phyloP scores from a whole-genome alignment of 2,329 filamentous ascomycete species.

The Phialophora verrucosa region DNA sequence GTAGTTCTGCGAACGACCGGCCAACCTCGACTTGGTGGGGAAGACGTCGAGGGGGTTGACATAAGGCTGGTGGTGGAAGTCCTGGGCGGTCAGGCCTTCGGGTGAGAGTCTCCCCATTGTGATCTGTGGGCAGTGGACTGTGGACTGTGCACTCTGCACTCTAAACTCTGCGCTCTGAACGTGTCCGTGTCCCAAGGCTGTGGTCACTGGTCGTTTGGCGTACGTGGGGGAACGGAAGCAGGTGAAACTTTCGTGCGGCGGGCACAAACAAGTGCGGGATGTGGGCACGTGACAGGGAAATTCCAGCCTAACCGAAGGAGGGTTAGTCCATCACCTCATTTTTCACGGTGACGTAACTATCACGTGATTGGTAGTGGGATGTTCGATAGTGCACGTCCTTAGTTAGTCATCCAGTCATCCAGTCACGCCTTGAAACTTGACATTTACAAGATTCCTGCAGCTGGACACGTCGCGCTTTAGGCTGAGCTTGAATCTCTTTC shows the following conservation, averaged over 20 bases:
- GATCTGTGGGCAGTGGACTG: neutral
- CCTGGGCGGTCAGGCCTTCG: conserved; percentile 32
- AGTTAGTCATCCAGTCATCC: too few relatives aligned
- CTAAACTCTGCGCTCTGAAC: neutral
- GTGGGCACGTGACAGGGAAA: neutral
- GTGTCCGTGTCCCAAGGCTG: conserved; percentile 19
- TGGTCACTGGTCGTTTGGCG: neutral
- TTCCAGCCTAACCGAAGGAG: too few relatives aligned
- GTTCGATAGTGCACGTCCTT: too few relatives aligned
- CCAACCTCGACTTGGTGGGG: conserved; percentile 29
- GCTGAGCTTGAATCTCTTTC: neutral
- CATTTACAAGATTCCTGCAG: too few relatives aligned
- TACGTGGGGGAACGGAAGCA: conserved; percentile 18
- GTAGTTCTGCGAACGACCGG: conserved; percentile 24
- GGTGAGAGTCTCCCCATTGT: conserved; percentile 32
- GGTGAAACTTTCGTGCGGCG: neutral
- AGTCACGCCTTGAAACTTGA: too few relatives aligned
- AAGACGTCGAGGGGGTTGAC: conserved; percentile 36
- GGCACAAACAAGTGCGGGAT: neutral
- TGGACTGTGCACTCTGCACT: neutral
- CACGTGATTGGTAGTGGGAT: too few relatives aligned
- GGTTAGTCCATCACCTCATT: too few relatives aligned
- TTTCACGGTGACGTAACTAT: too few relatives aligned
- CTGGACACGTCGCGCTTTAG: too few relatives aligned
- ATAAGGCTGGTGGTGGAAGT: conserved; percentile 37